Evolutionary conservation across 768 basidiomycete genomes (phyloP).

Genomic region (Lactarius quietus): DNA sequence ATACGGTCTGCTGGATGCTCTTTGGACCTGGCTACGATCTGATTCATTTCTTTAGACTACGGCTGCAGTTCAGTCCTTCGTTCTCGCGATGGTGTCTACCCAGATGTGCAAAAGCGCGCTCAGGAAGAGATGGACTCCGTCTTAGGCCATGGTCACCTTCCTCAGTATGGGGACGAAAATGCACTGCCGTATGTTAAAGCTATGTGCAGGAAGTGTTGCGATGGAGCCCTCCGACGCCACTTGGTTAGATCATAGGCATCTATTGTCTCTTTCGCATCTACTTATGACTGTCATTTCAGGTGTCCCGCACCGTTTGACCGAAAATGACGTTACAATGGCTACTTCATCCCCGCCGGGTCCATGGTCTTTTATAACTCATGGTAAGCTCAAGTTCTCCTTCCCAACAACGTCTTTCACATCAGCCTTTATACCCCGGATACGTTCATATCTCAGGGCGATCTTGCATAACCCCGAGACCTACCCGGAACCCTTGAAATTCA

Average conservation of each 20-base stretch:
- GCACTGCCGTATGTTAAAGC: slow-evolving; percentile 15
- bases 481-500: slow-evolving; percentile 11
- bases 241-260: background rate
- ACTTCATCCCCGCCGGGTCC: too few species aligned
- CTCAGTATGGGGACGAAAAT: slow-evolving; percentile 6
- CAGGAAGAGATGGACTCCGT: slow-evolving; percentile 31
- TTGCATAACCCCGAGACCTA: slow-evolving; percentile 9
- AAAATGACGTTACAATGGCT: slow-evolving; percentile 11
- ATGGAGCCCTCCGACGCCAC: background rate
- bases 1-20: too few species aligned
- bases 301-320: slow-evolving; percentile 6
- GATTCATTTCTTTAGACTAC: slow-evolving; percentile 22
- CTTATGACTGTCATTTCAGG: slow-evolving; percentile 5
- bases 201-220: too few species aligned
- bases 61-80: slow-evolving; percentile 27
- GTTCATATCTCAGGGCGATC: too few species aligned
- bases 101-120: slow-evolving; percentile 33
- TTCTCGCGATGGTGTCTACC: slow-evolving; percentile 34
- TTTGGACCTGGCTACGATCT: too few species aligned
- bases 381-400: too few species aligned
- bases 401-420: too few species aligned
- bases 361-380: too few species aligned
- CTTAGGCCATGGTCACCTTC: slow-evolving; percentile 9
- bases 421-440: too few species aligned
- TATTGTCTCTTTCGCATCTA: background rate